A percentile compares a stretch with the other conserved stretches of the same genome.
Evolutionary conservation across 169 alveolate genomes (phyloP).

Genomic region (Eimeria tenella): DNA sequence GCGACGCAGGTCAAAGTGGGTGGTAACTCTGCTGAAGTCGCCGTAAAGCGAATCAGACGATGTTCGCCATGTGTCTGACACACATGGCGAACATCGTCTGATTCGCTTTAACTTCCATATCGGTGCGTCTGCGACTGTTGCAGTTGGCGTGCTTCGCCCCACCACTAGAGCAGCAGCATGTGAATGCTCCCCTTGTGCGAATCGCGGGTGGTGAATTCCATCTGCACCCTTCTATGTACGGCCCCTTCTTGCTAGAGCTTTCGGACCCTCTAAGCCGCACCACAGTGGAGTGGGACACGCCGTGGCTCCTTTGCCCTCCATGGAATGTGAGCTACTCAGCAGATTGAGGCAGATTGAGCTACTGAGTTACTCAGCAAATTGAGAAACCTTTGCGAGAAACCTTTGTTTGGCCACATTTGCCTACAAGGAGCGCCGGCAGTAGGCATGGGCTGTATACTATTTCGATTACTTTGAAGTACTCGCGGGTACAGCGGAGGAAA

Average conservation of each 20-base stretch:
- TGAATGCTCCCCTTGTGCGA: slow-evolving; percentile 48
- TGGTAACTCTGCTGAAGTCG: background rate
- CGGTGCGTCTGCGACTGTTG: background rate
- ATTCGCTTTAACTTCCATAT: background rate
- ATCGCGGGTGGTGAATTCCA: background rate
- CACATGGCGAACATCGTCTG: background rate
- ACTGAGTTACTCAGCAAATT: background rate
- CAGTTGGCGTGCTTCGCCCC: slow-evolving; percentile 39
- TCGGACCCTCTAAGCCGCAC: slow-evolving; percentile 34
- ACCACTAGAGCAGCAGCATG: slow-evolving; percentile 63
- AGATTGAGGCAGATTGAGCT: too few relatives aligned
- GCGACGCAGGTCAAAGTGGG: slow-evolving; percentile 25
- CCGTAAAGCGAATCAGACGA: background rate
- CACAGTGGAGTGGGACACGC: slow-evolving; percentile 53
- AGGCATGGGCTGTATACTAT: background rate
- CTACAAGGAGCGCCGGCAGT: background rate
- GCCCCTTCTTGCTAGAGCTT: slow-evolving; percentile 60
- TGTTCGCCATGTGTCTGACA: background rate
- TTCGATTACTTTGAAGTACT: background rate
- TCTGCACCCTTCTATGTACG: slow-evolving; percentile 48
- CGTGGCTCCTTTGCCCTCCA: slow-evolving; percentile 68
- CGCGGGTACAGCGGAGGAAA: background rate
- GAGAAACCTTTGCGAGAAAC: background rate
- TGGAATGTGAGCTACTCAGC: slow-evolving; percentile 15
- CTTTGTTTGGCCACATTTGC: background rate